Evolutionary conservation across 1,284 basidiomycete species (phyloP).

Genomic region (Prillingera fragicola): DNA sequence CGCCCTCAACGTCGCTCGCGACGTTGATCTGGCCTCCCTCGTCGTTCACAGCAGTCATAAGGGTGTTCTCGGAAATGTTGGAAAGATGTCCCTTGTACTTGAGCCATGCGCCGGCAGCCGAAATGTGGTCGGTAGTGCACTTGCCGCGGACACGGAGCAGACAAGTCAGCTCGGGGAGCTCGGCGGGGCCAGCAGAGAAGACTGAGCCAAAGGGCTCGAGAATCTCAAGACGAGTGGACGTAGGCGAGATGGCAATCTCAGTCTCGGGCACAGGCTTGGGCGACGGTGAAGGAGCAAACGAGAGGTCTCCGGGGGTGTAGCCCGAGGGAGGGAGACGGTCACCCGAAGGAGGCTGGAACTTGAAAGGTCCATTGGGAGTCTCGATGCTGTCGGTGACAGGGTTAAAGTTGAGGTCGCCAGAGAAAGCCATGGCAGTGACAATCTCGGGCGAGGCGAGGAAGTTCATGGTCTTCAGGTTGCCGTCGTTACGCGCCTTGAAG

Average conservation of each 20-base stretch:
- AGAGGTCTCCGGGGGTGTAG: constrained; percentile 69
- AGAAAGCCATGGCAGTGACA: constrained; percentile 96
- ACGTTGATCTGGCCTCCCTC: constrained; percentile 86
- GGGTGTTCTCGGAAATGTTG: constrained; percentile 93
- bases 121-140: constrained; percentile 98
- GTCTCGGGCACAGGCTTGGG: constrained; percentile 74
- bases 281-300: constrained; percentile 71
- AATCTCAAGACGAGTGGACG: constrained; percentile 78
- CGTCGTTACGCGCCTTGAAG: constrained; percentile 97
- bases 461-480: constrained; percentile 85
- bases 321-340: constrained; percentile 78
- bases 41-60: constrained; percentile 79
- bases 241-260: constrained; percentile 69
- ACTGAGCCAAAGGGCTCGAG: constrained; percentile 80
- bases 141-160: constrained; percentile 90
- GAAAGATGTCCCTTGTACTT: constrained; percentile 93
- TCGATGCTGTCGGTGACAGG: constrained; percentile 73
- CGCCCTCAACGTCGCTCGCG: constrained; percentile 65
- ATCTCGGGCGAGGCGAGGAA: constrained; percentile 96
- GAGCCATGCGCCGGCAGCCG: constrained; percentile 92
- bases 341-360: constrained; percentile 77
- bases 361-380: constrained; percentile 74
- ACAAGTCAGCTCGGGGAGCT: constrained; percentile 75
- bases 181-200: constrained; percentile 62
- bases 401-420: constrained; percentile 91